These are phyloP conservation scores for Anastatica hierochuntica DNA, from an alignment of 345 rosid species.

Conservation along the genomic window DNA sequence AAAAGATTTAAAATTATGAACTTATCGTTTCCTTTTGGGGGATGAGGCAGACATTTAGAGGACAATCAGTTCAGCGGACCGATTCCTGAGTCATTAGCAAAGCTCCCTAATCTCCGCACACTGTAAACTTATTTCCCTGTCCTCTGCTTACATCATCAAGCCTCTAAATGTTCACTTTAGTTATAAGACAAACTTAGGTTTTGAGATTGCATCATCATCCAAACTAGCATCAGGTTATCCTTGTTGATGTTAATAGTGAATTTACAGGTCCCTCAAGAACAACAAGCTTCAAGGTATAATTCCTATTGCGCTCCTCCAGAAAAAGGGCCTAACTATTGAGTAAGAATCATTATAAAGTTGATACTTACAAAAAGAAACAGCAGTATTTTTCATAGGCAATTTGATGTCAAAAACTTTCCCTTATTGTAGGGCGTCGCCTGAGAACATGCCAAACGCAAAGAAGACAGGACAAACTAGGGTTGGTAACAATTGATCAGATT, in stretches of 20 bases:
- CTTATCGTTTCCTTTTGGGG: conserved; percentile 4
- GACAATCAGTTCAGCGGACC: conserved; percentile 53
- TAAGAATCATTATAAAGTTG: conserved; percentile 25
- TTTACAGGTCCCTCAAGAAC: conserved; percentile 56
- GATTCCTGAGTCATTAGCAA: conserved; percentile 55
- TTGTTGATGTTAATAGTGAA: conserved; percentile 5
- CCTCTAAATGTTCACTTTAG: not conserved
- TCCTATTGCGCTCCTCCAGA: conserved; percentile 36
- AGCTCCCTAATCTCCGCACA: conserved; percentile 38
- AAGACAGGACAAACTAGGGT: not conserved
- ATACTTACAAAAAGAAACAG: not conserved
- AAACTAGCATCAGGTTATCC: conserved; percentile 6
- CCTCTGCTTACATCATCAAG: not conserved
- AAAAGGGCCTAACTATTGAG: conserved; percentile 41
- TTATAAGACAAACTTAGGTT: not conserved
- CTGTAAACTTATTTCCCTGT: conserved; percentile 35
- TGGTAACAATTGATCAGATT: conserved; percentile 9
- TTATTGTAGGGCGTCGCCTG: conserved; percentile 48
- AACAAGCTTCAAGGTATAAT: conserved; percentile 53
- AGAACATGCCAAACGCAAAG: conserved; percentile 19
- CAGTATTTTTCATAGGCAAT: not conserved
- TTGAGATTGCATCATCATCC: conserved; percentile 7
- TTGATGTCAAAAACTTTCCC: not conserved
- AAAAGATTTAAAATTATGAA: not conserved
- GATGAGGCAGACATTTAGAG: conserved; percentile 59